Evolutionary conservation across 257 asterid species (phyloP), one percentile per base, ranked within the genome.

Genomic region (Thymus mandschuricus): DNA sequence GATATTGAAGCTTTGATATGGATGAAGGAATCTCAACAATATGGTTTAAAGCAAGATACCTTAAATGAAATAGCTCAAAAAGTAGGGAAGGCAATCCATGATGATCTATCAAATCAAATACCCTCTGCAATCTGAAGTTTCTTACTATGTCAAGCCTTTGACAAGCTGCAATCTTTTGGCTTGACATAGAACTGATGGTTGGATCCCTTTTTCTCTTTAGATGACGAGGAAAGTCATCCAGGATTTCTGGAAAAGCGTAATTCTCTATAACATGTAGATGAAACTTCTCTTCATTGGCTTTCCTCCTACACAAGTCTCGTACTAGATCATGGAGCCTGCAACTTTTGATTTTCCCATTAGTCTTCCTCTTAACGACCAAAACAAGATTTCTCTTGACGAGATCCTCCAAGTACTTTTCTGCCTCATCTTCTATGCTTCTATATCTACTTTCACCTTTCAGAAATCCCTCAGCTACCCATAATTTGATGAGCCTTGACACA

Each of bases 271-370:
- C 7, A 7, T 46, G 40, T 2, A 41, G 30, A 59, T 34, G 48
- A 70, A 70, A 33, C 40, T 58, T 70, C 29, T 70, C 74, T 30
- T 70, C 67, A 3, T 15, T 48, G 1, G 74, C 74, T 58, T 70
- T 70, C 31, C 46, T 8, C 30, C 30, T 57, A 45, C 74, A 69
- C 58, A 69, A 0, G 6, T 56, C 57, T 30, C 58, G 33, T n/a
- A 69, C 74, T 34, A 56, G n/a, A 43, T 69, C 74, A 44, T 69
- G 74, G 21, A 69, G 46, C 21, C 54, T 43, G 57, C 74, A 69
- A 1, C 29, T 12, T 43, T 69, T 69, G 46, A 69, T 69, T 44
- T 30, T 43, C 8, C 74, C 74, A 56, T 57, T 13, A 41, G 15
- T 57, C 66, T 69, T 69, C 64, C 66, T 29, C 8, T 15, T 13